Evolutionary conservation across 2,329 filamentous ascomycete genomes (phyloP).

Genomic region (Huntiella abstrusa): DNA sequence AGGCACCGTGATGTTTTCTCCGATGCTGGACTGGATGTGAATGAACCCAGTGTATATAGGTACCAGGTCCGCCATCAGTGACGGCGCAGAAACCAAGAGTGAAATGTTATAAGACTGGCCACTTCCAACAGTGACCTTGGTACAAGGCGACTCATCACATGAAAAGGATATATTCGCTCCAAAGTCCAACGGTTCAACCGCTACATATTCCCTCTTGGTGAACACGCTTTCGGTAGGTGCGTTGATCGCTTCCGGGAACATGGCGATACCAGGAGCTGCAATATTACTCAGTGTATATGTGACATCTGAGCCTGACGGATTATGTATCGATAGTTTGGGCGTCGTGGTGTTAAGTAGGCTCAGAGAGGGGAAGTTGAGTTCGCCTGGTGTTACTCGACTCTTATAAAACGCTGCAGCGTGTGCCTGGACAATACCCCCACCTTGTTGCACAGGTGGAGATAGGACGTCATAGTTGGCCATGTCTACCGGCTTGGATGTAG

Average conservation of each 20-base stretch:
- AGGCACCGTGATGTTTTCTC: neutral
- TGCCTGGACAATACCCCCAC: constrained; percentile 18
- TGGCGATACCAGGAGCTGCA: constrained; percentile 3
- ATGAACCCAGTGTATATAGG: constrained; percentile 4
- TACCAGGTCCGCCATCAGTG: constrained; percentile 20
- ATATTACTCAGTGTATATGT: neutral
- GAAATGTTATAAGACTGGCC: neutral
- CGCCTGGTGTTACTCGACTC: neutral
- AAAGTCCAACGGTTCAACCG: constrained; percentile 1
- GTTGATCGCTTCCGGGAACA: constrained; percentile 1
- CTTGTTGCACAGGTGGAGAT: constrained; percentile 18
- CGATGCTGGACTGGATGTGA: neutral
- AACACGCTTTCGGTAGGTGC: neutral
- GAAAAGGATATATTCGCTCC: neutral
- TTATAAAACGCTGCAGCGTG: constrained; percentile 15
- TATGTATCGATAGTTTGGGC: neutral
- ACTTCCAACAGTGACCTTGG: neutral
- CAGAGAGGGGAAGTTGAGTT: neutral
- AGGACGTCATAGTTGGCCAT: constrained; percentile 16
- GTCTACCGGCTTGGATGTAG: constrained; percentile 16
- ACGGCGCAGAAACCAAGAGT: constrained; percentile 39
- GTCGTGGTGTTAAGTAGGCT: neutral
- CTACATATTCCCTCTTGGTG: neutral
- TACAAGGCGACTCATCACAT: neutral
- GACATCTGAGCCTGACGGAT: constrained; percentile 1